phyloP scores from a whole-genome alignment of 495 filamentous ascomycete genomes.

The Penicillium cataractarum region DNA sequence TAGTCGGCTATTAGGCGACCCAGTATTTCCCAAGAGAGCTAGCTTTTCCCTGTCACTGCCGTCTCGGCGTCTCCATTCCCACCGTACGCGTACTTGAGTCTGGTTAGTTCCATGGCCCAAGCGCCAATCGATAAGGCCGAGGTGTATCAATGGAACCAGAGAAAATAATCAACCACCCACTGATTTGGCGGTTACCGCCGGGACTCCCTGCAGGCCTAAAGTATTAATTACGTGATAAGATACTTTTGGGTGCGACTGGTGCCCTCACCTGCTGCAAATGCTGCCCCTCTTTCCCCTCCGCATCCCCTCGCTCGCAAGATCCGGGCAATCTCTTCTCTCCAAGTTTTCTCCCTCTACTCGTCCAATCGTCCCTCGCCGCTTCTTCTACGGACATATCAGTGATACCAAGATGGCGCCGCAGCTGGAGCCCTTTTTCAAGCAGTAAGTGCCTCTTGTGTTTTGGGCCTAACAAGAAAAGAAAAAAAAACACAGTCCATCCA shows the following conservation, averaged over 20 bases:
- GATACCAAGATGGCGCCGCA: slow-evolving; percentile 77
- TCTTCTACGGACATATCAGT: slow-evolving; percentile 50
- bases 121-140: slow-evolving; percentile 6
- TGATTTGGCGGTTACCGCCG: slow-evolving; percentile 33
- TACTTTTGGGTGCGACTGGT: slow-evolving; percentile 17
- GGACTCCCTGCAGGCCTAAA: slow-evolving; percentile 10
- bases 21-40: background rate
- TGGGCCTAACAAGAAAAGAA: background rate
- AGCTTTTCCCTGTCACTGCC: background rate
- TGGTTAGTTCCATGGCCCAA: background rate
- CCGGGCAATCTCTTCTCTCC: slow-evolving; percentile 24
- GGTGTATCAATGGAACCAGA: background rate
- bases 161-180: slow-evolving; percentile 11
- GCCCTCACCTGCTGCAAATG: slow-evolving; percentile 22
- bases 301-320: slow-evolving; percentile 35
- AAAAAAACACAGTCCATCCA: background rate
- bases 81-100: background rate
- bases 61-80: background rate
- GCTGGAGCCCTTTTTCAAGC: slow-evolving; percentile 80
- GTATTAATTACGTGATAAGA: slow-evolving; percentile 37
- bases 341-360: slow-evolving; percentile 20
- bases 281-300: slow-evolving; percentile 50
- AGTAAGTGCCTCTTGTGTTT: slow-evolving; percentile 51
- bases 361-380: slow-evolving; percentile 33
- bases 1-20: background rate